A percentile compares a stretch with the other conserved stretches of the same genome.
Conservation (phyloP, 2,329 filamentous ascomycete genomes). For the Pseudocercospora vitis region DNA sequence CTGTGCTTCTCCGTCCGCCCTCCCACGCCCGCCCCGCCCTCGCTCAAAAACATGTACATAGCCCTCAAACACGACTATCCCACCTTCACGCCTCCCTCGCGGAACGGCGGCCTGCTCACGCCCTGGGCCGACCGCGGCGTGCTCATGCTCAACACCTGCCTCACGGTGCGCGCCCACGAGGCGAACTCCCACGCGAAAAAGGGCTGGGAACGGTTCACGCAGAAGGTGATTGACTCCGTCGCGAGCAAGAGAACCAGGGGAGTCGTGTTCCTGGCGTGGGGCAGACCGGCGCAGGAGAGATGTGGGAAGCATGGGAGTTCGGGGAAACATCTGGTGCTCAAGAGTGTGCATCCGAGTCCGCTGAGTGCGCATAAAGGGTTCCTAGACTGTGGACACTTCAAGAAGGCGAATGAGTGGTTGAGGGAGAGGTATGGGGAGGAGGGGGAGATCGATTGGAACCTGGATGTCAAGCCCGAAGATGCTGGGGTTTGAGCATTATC, state of each 20-base stretch:
- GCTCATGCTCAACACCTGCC: slow-evolving; percentile 87
- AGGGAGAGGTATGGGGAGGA: slow-evolving; percentile 73
- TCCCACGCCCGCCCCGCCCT: slow-evolving; percentile 83
- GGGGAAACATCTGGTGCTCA: slow-evolving; percentile 75
- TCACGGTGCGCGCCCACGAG: slow-evolving; percentile 88
- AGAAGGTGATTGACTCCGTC: slow-evolving; percentile 85
- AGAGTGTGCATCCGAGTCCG: slow-evolving; percentile 90
- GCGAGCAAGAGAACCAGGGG: slow-evolving; percentile 72
- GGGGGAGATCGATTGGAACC: slow-evolving; percentile 77
- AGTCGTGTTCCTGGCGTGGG: slow-evolving; percentile 96
- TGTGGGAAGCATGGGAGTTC: slow-evolving; percentile 68
- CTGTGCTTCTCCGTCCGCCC: slow-evolving; percentile 93
- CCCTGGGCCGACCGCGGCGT: slow-evolving; percentile 95
- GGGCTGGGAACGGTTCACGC: slow-evolving; percentile 93
- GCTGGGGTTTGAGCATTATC: slow-evolving; percentile 38
- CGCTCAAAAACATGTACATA: slow-evolving; percentile 90
- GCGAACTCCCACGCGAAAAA: slow-evolving; percentile 81
- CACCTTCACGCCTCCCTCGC: slow-evolving; percentile 68
- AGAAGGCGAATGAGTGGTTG: slow-evolving; percentile 82
- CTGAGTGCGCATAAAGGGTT: slow-evolving; percentile 80
- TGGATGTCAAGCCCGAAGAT: slow-evolving; percentile 51
- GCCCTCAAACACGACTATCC: slow-evolving; percentile 88
- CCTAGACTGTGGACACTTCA: slow-evolving; percentile 70
- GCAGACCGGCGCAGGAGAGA: slow-evolving; percentile 76
- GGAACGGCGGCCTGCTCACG: slow-evolving; percentile 77